Evolutionary conservation across 129 eudicot species (phyloP), one percentile per base, ranked within the genome.

Genomic region (Helianthus annuus): DNA sequence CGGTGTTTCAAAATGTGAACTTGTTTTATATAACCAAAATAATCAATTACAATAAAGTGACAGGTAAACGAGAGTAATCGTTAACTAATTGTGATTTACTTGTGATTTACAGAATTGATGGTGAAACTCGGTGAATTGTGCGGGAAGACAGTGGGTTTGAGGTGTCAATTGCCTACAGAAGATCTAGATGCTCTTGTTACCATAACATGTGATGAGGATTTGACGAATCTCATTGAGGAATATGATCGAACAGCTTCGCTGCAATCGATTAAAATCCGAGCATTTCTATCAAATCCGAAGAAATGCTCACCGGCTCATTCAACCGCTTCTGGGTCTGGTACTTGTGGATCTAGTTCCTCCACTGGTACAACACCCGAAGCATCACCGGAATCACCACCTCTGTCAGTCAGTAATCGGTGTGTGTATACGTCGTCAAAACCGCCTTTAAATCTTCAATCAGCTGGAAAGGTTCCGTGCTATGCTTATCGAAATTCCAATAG

Each of bases 151-250:
- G 90, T 84, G 85, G 83, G 62, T 24, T 74, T 93, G 53, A 64
- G 96, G 78, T 93, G 98, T 75, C 96, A 90, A 54, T 68, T 90
- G 53, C 98, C 98, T 22, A 78, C 87, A 8, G 96, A 90, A 32
- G 98, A 93, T 73, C 54, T 93, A 66, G 98, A 93, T 51, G 97
- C 92, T 0, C 70, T 93, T 39, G 90, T 93, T 16, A 72, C 98
- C 0, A 79, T 93, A 7, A 87, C 90, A 5, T 90, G 83, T 10
- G 90, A 90, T 40, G 96, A 93, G 22, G 98, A 93, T 74, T 84
- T 93, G 0, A 66, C 56, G 15, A 82, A 87, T 77, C 80, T 93
- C 40, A 68, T 93, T 70, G 98, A 93, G 73, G 98, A 90, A 69
- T 93, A 93, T 76, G 97, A 90, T 76, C 79, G 85, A 46, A 82